phyloP scores from a whole-genome alignment of 2,329 filamentous ascomycete species.

The Pyrenophora seminiperda region DNA sequence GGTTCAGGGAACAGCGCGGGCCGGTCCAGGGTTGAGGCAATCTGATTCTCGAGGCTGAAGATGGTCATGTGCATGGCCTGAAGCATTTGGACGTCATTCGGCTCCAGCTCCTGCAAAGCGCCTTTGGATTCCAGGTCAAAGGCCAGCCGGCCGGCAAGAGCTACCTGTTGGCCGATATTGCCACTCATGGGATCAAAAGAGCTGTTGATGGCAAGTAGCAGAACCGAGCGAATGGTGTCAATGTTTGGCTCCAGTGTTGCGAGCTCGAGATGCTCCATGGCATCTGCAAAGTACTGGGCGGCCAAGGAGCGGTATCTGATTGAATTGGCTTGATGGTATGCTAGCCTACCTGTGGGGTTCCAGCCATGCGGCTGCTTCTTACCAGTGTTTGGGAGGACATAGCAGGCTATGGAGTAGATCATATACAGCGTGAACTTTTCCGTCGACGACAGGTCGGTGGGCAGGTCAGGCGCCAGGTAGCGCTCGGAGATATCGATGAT shows the following conservation, averaged over 20 bases:
- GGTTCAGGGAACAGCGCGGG: conserved; percentile 46
- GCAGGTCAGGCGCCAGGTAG: conserved; percentile 32
- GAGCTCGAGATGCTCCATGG: conserved; percentile 40
- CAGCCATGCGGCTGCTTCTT: conserved; percentile 30
- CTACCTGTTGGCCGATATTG: conserved; percentile 46
- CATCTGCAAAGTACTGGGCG: conserved; percentile 33
- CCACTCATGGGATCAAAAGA: conserved; percentile 44
- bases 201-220: conserved; percentile 44
- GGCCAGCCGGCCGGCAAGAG: conserved; percentile 42
- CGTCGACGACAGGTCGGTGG: conserved; percentile 28
- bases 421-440: conserved; percentile 44
- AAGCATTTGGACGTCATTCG: conserved; percentile 29
- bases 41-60: conserved; percentile 44
- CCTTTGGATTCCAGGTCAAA: conserved; percentile 38
- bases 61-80: conserved; percentile 44
- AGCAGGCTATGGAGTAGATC: conserved; percentile 45
- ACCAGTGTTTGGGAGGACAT: conserved; percentile 35
- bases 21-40: conserved; percentile 43
- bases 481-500: conserved; percentile 36
- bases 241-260: conserved; percentile 42
- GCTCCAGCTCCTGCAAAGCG: conserved; percentile 33
- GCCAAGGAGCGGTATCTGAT: conserved; percentile 39
- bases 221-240: conserved; percentile 38
- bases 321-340: conserved; percentile 37
- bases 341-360: conserved; percentile 32